Evolutionary conservation across 768 basidiomycete species (phyloP).

Genomic region (Hemileccinum impolitum): DNA sequence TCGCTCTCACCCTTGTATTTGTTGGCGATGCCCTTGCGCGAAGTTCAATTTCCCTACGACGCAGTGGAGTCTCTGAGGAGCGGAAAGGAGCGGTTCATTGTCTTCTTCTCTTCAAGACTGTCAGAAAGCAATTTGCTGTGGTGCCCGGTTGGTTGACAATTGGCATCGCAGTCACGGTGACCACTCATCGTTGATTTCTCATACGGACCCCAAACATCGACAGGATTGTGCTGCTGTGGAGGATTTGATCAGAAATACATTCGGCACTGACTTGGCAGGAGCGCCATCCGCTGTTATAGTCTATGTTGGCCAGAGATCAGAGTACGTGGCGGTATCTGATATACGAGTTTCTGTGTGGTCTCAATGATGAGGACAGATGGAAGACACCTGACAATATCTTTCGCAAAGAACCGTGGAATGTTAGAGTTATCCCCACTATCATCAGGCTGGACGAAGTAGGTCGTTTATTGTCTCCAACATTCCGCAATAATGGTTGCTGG

Average conservation of each 20-base stretch:
- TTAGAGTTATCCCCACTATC: conserved; percentile 63
- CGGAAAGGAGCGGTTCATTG: conserved; percentile 49
- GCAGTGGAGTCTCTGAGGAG: conserved; percentile 33
- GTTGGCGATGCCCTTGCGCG: conserved; percentile 49
- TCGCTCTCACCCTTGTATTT: not conserved
- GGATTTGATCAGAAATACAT: conserved; percentile 47
- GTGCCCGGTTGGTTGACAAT: conserved; percentile 56
- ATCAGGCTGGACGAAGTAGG: conserved; percentile 57
- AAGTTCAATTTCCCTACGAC: conserved; percentile 34
- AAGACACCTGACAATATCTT: conserved; percentile 55
- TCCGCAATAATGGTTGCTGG: not conserved
- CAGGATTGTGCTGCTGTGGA: conserved; percentile 72
- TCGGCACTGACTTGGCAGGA: conserved; percentile 35
- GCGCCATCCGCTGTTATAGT: conserved; percentile 55
- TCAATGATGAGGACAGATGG: conserved; percentile 48
- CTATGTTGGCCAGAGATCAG: conserved; percentile 62
- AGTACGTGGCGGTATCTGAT: conserved; percentile 42
- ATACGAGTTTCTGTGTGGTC: not conserved
- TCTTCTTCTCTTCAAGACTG: conserved; percentile 71
- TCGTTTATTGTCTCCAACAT: conserved; percentile 11
- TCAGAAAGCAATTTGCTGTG: conserved; percentile 50
- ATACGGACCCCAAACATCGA: conserved; percentile 10
- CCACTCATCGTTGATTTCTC: conserved; percentile 1
- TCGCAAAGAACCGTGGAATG: conserved; percentile 60
- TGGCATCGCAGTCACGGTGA: not conserved